Conservation (phyloP, 805 yeast species). For the Kluyveromyces siamensis region DNA sequence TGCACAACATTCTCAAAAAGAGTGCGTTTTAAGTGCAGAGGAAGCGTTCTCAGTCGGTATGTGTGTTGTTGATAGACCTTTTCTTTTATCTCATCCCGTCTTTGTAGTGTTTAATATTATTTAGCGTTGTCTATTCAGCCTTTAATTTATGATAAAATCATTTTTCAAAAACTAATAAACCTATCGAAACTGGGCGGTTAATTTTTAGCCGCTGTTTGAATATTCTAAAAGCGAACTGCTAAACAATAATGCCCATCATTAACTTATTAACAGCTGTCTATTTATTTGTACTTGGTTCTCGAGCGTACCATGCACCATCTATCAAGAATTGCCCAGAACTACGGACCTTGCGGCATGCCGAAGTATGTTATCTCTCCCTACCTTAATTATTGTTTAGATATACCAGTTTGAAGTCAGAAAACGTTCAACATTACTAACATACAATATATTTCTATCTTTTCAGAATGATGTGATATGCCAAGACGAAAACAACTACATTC, state of each 20-base stretch:
- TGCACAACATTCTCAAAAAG: not conserved
- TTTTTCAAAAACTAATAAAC: not conserved
- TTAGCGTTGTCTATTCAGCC: conserved; percentile 5
- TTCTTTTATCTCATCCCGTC: conserved; percentile 1
- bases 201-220: not conserved
- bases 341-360: not conserved
- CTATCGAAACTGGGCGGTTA: not conserved
- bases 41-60: not conserved
- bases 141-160: conserved; percentile 7
- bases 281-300: not conserved
- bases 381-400: not conserved
- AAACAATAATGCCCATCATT: not conserved
- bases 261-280: too few relatives aligned
- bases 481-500: conserved; percentile 12
- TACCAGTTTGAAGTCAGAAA: not conserved
- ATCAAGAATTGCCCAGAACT: not conserved
- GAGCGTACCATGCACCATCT: not conserved
- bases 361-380: not conserved
- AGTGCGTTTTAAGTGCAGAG: conserved; percentile 2
- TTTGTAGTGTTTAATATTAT: conserved; percentile 6
- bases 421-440: not conserved
- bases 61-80: not conserved
- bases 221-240: not conserved
- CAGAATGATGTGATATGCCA: conserved; percentile 9
- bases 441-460: not conserved